These are phyloP conservation scores for Porcisia deanei DNA, from an alignment of 208 protist species.

Conservation along the genomic window DNA sequence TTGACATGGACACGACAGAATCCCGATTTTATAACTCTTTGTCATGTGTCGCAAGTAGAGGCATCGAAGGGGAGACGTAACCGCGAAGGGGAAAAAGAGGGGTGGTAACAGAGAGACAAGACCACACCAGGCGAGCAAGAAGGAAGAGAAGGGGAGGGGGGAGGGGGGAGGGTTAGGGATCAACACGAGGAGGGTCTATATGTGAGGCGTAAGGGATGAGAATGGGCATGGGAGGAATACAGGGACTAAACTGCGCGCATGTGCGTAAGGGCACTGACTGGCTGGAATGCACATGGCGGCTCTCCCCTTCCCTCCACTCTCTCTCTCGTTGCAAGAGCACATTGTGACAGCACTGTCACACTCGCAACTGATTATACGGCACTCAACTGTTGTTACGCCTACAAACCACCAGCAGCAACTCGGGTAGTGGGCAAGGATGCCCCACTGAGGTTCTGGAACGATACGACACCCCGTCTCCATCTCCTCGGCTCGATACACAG, in stretches of 20 bases:
- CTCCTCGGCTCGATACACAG: background rate
- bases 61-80: too few relatives aligned
- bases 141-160: background rate
- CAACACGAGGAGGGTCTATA: background rate
- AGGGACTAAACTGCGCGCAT: background rate
- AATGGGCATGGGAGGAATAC: background rate
- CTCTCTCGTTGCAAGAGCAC: background rate
- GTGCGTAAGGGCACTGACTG: background rate
- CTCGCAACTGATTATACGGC: background rate
- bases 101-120: background rate
- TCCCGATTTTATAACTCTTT: background rate
- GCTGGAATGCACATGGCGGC: background rate
- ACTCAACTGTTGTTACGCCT: background rate
- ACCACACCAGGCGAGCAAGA: background rate
- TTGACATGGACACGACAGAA: conserved; percentile 41
- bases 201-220: background rate
- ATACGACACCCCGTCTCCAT: background rate
- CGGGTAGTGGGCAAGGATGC: background rate
- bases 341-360: background rate
- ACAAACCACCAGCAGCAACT: background rate
- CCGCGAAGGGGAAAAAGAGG: background rate
- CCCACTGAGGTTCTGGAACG: background rate
- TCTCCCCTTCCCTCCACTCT: background rate
- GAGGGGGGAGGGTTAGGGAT: background rate
- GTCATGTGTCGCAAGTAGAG: background rate